Evolutionary conservation across 306 rosid species (phyloP), one percentile per base, ranked within the genome.

Genomic region (Lathyrus oleraceus): DNA sequence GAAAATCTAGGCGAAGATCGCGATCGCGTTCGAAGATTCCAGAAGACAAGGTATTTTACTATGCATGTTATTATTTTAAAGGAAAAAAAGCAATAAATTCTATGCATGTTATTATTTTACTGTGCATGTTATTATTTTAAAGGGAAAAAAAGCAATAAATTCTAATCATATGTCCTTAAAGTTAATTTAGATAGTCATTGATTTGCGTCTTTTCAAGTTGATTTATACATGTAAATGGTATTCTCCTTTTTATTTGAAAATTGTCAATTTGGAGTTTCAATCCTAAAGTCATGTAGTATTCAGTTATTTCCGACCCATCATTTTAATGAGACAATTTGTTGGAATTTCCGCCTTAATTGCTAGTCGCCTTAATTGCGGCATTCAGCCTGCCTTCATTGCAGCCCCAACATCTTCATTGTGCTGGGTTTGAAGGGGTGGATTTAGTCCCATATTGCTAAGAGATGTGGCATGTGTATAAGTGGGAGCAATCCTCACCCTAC

Each of bases 1-100:
- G 67, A 51, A 86, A 72, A 76, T 5, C 61, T 52, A 81, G 59
- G 79, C 76, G 69, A 47, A 89, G 64, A 68, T 65, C 81, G 11
- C 78, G 64, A 68, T 65, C 81, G 11, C 78, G 85, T 70, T 58
- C 73, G 68, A 88, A 74, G 82, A 64, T 67, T 40, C 78, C 89
- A 67, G 91, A 82, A 52, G 79, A 78, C 42, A 85, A 85, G 91
- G 97, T 87, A 85, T 35, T 74, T 61, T 56, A 19, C 49, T 3
- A 17, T 52, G 67, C 75, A 69, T 32, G 5, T 63, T 40, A 65
- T 36, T 8, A 35, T 59, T 51, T 28, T 56, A 5, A 30, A 30
- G 35, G 14, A 16, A 42, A 56, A 73, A 5, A 27, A 45, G 47
- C 64, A 16, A 27, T 52, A 45, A 32, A 16, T 42, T 38, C 53